Evolutionary conservation across 129 eudicot species (phyloP), one percentile per base, ranked within the genome.

Genomic region (Tagetes erecta): DNA sequence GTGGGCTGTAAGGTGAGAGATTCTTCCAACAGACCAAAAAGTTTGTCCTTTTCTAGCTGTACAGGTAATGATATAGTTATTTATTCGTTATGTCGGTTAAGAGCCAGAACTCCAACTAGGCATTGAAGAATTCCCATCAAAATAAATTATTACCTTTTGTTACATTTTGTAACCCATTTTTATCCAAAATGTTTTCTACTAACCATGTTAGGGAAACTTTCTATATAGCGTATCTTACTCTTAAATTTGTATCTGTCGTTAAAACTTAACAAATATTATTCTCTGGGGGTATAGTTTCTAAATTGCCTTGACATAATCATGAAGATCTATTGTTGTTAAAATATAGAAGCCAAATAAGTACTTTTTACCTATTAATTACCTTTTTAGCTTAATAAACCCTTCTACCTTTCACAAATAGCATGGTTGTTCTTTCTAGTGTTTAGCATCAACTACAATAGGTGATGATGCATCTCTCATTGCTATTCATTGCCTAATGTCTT

Each of bases 391-490:
- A 41, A 8, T 33, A 59, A 73, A 4, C 7, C 57, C 44, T 60
- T 33, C 45, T 33, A 57, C 58, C 42, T 6, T 73, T 58, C 77
- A 73, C 4, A 33, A 56, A 42, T 56, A 42, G 57, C 34, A 31
- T 72, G 35, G 55, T 7, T 41, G 13, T 20, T 65, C 31, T 57
- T 72, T 20, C 3, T 68, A 33, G 0, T 5, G 37, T 30, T 30
- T 57, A 72, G 53, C 41, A 56, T 14, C 30, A 27, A 41, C 39
- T 72, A 44, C 68, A 44, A 59, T 44, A 7, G 33, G 20, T 72
- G 76, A 72, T 56, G 41, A 27, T 56, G 27, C 42, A 72, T 55
- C 33, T 41, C 55, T 41, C 67, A 9, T 41, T 72, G 60, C 42
- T 12, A 71, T 55, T 42, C 14, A 44, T 31, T 40, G 41, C 20